phyloP scores from a whole-genome alignment of 305 asterid species.

The Plantago coronopus region DNA sequence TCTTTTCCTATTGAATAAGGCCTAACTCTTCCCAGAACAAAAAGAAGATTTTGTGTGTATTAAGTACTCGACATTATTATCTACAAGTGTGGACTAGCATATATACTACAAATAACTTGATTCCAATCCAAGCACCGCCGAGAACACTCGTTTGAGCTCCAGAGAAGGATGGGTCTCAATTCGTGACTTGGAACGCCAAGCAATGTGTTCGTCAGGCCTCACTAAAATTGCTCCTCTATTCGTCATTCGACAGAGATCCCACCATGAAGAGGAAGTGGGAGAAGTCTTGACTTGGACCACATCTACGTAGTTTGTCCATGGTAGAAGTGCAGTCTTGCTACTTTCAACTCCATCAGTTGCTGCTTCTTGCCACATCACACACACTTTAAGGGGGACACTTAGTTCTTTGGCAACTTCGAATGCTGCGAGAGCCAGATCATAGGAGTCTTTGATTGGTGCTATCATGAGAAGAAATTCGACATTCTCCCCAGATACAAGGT shows the following conservation, averaged over 20 bases:
- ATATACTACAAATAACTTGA: slow-evolving; percentile 19
- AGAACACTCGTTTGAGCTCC: slow-evolving; percentile 52
- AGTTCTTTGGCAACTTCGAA: slow-evolving; percentile 55
- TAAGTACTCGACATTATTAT: no score
- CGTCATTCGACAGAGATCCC: slow-evolving; percentile 77
- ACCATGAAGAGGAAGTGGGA: slow-evolving; percentile 57
- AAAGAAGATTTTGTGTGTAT: no score
- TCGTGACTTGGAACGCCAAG: slow-evolving; percentile 59
- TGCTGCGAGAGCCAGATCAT: slow-evolving; percentile 63
- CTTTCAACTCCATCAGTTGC: slow-evolving; percentile 26
- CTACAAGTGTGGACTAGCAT: not conserved
- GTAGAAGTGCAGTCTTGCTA: slow-evolving; percentile 46
- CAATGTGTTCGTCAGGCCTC: slow-evolving; percentile 93
- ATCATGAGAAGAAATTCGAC: slow-evolving; percentile 74
- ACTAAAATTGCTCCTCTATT: slow-evolving; percentile 75
- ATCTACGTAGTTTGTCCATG: slow-evolving; percentile 60
- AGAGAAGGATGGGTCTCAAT: slow-evolving; percentile 28
- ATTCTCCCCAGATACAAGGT: slow-evolving; percentile 55
- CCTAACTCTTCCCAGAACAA: no score
- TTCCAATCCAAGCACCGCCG: slow-evolving; percentile 37
- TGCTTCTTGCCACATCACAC: slow-evolving; percentile 61
- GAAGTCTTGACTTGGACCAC: slow-evolving; percentile 44
- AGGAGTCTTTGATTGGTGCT: slow-evolving; percentile 68
- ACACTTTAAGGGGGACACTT: slow-evolving; percentile 47
- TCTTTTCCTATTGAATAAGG: no score